Evolutionary conservation across 306 rosid species (phyloP), one percentile per base, ranked within the genome.

Genomic region (Cucurbita maxima): DNA sequence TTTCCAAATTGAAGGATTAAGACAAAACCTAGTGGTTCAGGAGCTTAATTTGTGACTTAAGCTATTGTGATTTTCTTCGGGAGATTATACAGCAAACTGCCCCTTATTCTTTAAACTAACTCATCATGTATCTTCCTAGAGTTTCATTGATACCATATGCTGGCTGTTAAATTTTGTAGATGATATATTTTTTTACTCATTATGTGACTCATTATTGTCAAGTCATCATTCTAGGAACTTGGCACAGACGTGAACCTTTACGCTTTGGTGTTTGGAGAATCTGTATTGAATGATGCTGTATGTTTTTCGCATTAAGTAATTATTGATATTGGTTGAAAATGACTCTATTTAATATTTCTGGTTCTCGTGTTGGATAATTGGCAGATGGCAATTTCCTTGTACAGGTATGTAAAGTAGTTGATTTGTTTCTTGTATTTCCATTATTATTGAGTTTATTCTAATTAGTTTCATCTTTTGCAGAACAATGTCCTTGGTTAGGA

Each of bases 211-310:
- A 20, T 20, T 14, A 13, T 71, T 80, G 72, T 50, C 30, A 44
- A 68, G 75, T 18, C 70, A 78, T 45, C 56, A 83, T 76, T 85
- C 73, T 76, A 91, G 99, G 97, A 94, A 86, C 96, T 94, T 77
- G 97, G 99, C 82, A 82, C 96, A 9, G 97, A 91, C 80, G 84
- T 66, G 80, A 94, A 94, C 82, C 86, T 94, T 68, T 94, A 94
- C 88, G 99, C 99, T 56, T 83, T 94, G 85, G 99, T 94, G 77
- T 94, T 94, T 81, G 97, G 99, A 79, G 99, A 94, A 81, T 94
- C 99, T 54, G 99, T 94, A 78, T 76, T 94, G 88, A 94, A 94
- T 83, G 97, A 94, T 79, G 97, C 97, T 3, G 99, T 89, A 83
- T 83, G 96, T 85, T 77, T 79, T 79, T 57, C 37, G 62, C 58